A percentile compares a stretch with the other conserved stretches of the same genome.
Evolutionary conservation across 2,329 filamentous ascomycete genomes (phyloP).

Genomic region (Phoma herbarum): DNA sequence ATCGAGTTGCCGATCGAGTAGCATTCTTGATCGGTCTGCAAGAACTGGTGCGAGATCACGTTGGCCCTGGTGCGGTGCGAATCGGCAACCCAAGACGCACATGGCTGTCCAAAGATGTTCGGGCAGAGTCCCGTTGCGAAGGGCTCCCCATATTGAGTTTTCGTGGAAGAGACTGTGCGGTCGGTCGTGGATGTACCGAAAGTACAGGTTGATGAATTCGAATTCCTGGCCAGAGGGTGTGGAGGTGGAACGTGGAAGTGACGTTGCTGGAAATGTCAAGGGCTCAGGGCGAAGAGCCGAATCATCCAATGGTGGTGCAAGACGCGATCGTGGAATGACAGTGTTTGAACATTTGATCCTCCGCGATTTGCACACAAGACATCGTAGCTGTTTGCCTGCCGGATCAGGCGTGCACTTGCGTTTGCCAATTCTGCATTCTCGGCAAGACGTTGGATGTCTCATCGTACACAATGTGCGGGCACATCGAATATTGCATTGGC

Average conservation of each 20-base stretch:
- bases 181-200: background rate
- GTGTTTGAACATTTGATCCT: background rate
- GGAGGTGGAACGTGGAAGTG: background rate
- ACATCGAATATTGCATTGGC: background rate
- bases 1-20: background rate
- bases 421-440: background rate
- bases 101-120: background rate
- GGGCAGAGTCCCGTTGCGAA: background rate
- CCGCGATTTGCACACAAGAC: background rate
- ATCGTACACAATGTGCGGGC: background rate
- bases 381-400: background rate
- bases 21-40: background rate
- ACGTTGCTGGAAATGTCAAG: background rate
- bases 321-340: background rate
- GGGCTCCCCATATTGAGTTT: background rate
- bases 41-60: background rate
- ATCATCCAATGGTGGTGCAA: background rate
- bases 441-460: background rate
- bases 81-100: background rate
- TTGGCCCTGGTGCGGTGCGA: background rate
- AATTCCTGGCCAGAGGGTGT: background rate
- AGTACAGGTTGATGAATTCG: background rate
- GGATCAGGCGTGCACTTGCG: background rate
- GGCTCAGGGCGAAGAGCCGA: background rate
- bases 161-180: background rate